Base-by-base conservation (phyloP, 495 filamentous ascomycete genomes). In the Schizothecium vesticola region DNA sequence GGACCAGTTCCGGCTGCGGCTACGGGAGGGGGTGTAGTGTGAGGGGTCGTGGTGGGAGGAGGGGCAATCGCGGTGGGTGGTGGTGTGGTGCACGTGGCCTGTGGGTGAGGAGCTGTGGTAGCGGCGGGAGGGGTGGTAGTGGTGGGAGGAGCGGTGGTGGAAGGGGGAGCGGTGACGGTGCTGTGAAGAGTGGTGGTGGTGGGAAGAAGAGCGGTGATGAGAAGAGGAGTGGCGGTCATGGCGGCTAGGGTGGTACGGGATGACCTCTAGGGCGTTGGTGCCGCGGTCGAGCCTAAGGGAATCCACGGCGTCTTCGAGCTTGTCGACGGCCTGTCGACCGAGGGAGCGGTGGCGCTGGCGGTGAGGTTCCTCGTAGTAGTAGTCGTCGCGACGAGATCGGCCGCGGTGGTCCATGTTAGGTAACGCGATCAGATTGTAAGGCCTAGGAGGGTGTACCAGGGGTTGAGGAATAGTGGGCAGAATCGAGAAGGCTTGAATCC, bases 331-430 rank as follows among this genome's bases (percentile, higher is more conserved):
- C 6, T 68, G 64, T 1, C 73, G 73, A 33, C 73, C 62, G 22
- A 77, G 59, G 3, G 75, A 77, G 19, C 73, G 75, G 23, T 72
- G 67, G 7, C 67, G 70, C 10, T 65, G 62, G 66, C 72, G 65
- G 58, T 61, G n/a, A 51, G 67, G 67, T n/a, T 73, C 67, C 19
- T 66, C 64, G 60, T 66, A 22, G 59, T 68, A 36, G 43, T 64
- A 51, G 33, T 69, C 36, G 19, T 23, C 59, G 22, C 64, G 64
- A 21, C 69, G 67, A 19, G 55, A 23, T 29, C 73, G 56, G 31
- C 72, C 74, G 16, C 71, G 73, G 64, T 59, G 63, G 55, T 59
- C 58, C 58, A 26, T 71, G 31, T n/a, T n/a, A n/a, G n/a, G n/a
- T n/a, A n/a, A n/a, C n/a, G n/a, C n/a, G n/a, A n/a, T n/a, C n/a